Base-by-base conservation (phyloP, 75 land plant genomes). In the Azolla pinnata region DNA sequence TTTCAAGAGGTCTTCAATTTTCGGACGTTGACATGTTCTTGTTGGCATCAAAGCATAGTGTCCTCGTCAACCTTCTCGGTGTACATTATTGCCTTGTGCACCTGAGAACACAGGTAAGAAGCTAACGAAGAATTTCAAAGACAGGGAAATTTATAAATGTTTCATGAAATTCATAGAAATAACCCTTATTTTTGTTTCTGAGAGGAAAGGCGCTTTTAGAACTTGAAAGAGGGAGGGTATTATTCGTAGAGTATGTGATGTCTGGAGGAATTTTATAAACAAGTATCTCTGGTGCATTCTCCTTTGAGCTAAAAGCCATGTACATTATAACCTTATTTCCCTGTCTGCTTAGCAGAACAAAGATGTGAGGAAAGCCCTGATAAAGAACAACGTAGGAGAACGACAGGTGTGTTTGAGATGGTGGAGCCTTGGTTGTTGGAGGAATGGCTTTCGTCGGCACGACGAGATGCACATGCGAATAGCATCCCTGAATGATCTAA, bases 391-490 rank as follows among this genome's bases (percentile, higher is more conserved):
- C 29, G 71, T 87, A 14, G 65, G 72, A 16, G 79, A 79, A 8
- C 64, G 85, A 34, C 71, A 79, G 61, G 77, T 90, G 30, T 84
- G 78, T 44, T 72, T 91, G 44, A 72, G 79, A 64, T 87, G 92
- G 97, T 91, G 83, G 83, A 87, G 75, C 57, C 76, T 91, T n/a
- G 97, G 97, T 0, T 77, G 88, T 47, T 87, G 97, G 88, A 69
- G 74, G 27, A 73, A 73, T 67, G 97, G 97, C 4, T 91, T 87
- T 62, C 92, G 97, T 28, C 61, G 83, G 59, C 64, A 75, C 25
- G 97, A 91, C 51, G 88, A 91, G 35, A 67, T 64, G 61, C 76
- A 64, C 20, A 70, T 72, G 54, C 78, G 75, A 25, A 66, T 62
- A 24, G 57, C 79, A 29, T 79, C 93, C n/a, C 62, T 91, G 63